phyloP scores from a whole-genome alignment of 805 yeast species.

The Kodamaea hsintzibuensis region DNA sequence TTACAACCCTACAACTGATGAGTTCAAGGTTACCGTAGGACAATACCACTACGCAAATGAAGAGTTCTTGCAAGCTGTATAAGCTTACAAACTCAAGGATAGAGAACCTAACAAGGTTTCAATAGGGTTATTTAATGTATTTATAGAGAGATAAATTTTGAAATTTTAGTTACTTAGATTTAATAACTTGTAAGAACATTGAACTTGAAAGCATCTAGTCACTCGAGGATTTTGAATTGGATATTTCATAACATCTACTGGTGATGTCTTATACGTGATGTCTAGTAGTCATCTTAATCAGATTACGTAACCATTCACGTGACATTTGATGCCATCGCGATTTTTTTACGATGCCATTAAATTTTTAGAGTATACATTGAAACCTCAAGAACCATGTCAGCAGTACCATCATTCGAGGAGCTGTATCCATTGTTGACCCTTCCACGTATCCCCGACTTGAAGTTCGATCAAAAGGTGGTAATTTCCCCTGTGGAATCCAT shows the following conservation, averaged over 20 bases:
- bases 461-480: constrained; percentile 23
- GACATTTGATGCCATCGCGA: neutral
- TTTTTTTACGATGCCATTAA: constrained; percentile 9
- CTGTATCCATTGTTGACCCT: constrained; percentile 33
- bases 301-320: neutral
- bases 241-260: too few relatives aligned
- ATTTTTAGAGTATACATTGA: neutral
- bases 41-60: constrained; percentile 46
- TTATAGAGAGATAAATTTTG: neutral
- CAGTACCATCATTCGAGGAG: constrained; percentile 20
- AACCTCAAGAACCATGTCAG: constrained; percentile 2
- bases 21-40: constrained; percentile 40
- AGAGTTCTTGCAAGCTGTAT: constrained; percentile 30
- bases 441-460: constrained; percentile 34
- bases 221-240: too few relatives aligned
- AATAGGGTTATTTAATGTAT: neutral
- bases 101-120: neutral
- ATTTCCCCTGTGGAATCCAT: constrained; percentile 20
- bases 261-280: too few relatives aligned
- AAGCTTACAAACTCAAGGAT: neutral
- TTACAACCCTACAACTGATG: constrained; percentile 41
- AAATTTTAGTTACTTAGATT: neutral
- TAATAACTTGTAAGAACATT: neutral
- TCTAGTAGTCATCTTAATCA: neutral
- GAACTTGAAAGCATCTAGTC: too few relatives aligned